Evolutionary conservation across 2,329 filamentous ascomycete genomes (phyloP), one percentile per base, ranked within the genome.

Genomic region (Monosporascus sp.): DNA sequence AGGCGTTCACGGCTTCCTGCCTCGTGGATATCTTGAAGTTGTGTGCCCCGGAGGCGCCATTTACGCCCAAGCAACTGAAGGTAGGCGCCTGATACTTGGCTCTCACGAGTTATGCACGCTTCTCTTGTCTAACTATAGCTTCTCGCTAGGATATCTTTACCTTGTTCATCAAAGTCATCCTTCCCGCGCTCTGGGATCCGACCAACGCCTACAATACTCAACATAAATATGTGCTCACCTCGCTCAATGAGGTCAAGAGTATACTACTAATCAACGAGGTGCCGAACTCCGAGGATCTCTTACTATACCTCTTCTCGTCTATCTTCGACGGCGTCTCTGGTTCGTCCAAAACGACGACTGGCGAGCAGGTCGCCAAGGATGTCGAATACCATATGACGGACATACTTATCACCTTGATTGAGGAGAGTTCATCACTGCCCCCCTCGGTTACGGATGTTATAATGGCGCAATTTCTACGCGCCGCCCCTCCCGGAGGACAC

Each of bases 21-120:
- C 78, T 97, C 56, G 91, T 97, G 51, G 94, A 99, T 69, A 88
- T 99, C 61, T 82, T 99, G 67, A 87, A 89, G 63, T 80, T 99
- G 53, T 96, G 90, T 72, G 94, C 94, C 27, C 94, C 94, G 0
- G 87, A 97, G 77, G 94, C 94, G 68, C 94, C 94, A 18, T 97
- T 96, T 72, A 95, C 90, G 24, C 85, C 83, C 41, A 85, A 88
- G 55, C 92, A 97, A 74, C 80, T 97, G 58, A 96, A 95, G 86
- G 91, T 93, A 72, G 60, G 76, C 62, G 53, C 39, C 25, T 35
- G 47, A 27, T 15, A 41, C 9, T 31, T 39, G 5, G 5, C n/a
- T 11, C 20, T 49, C 31, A 31, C 48, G 48, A 51, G 25, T 27
- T 18, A 27, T 50, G 27, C 35, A 31, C 8, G 35, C 22, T 15